Evolutionary conservation across 805 yeast species (phyloP), one percentile per base, ranked within the genome.

Genomic region (Yarrowia deformans): DNA sequence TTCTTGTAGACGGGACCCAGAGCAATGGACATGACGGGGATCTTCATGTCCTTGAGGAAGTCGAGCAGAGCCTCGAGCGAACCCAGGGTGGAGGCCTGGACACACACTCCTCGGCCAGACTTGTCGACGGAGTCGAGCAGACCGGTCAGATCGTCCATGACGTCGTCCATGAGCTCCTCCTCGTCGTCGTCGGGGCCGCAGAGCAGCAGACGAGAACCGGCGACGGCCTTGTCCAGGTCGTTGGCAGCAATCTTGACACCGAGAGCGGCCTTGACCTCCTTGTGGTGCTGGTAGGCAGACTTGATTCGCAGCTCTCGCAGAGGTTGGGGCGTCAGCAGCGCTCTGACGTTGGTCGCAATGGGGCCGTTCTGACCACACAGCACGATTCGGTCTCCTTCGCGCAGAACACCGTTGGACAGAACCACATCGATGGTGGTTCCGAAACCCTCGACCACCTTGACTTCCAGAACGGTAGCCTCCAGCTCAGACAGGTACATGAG

Each of bases 181-280:
- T 95, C 99, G 74, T 95, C 98, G 74, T 95, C 99, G 70, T 91
- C 97, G 72, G 93, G 97, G 54, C 97, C 97, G 73, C 93, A 98
- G 75, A 94, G 94, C 72, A 95, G 82, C 79, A 95, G 84, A 78
- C 99, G 87, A 32, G 99, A 95, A 82, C 99, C 99, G 58, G 99
- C 98, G 77, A 95, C 97, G 13, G 99, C 99, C 81, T 95, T 94
- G 77, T 95, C 99, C 74, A 95, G 86, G 78, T 95, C 99, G 78
- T 91, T 91, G 49, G 99, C 99, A 69, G 98, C 96, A 78, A 95
- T 92, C 85, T 95, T 93, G 69, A 95, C 98, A 87, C 99, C 99
- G 74, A 95, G 85, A 46, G 99, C 99, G 35, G 99, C 99, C 83
- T 94, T 95, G 70, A 95, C 98, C 81, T 94, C 97, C 79, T 95